These are phyloP conservation scores for Suillus tomentosus DNA, from an alignment of 768 basidiomycete genomes.

Conservation along the genomic window DNA sequence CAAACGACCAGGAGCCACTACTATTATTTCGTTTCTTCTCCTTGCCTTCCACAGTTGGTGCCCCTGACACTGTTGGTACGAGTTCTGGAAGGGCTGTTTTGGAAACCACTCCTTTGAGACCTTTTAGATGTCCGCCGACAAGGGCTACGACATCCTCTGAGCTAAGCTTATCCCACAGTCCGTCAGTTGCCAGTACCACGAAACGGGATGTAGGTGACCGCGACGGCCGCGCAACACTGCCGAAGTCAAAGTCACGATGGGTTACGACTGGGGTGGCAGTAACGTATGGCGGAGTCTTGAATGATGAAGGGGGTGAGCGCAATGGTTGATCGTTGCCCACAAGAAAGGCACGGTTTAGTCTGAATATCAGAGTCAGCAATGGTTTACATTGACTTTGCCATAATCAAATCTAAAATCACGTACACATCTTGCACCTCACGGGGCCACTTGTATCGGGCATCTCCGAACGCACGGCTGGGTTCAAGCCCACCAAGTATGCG, in stretches of 20 bases:
- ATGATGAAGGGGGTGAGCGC: slow-evolving; percentile 57
- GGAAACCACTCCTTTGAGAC: slow-evolving; percentile 63
- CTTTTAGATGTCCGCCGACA: slow-evolving; percentile 79
- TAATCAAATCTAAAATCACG: slow-evolving; percentile 26
- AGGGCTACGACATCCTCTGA: slow-evolving; percentile 87
- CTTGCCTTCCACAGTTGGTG: slow-evolving; percentile 66
- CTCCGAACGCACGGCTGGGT: slow-evolving; percentile 85
- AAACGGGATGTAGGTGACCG: slow-evolving; percentile 50
- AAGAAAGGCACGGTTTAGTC: slow-evolving; percentile 67
- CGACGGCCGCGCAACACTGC: slow-evolving; percentile 27
- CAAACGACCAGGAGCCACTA: slow-evolving; percentile 72
- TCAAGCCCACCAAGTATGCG: slow-evolving; percentile 88
- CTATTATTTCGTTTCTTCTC: slow-evolving; percentile 38
- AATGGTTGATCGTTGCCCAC: slow-evolving; percentile 60
- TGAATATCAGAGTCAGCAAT: slow-evolving; percentile 23
- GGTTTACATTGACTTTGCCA: background rate
- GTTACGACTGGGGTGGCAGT: slow-evolving; percentile 82
- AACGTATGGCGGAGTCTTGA: slow-evolving; percentile 94
- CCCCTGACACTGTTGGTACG: slow-evolving; percentile 56
- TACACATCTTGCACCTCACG: slow-evolving; percentile 71
- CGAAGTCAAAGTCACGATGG: slow-evolving; percentile 66
- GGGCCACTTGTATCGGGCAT: slow-evolving; percentile 89
- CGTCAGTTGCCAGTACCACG: slow-evolving; percentile 88
- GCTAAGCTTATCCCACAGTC: slow-evolving; percentile 73
- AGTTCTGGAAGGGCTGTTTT: slow-evolving; percentile 57